Evolutionary conservation across 208 protist species (phyloP).

Genomic region (Histomonas meleagridis): DNA sequence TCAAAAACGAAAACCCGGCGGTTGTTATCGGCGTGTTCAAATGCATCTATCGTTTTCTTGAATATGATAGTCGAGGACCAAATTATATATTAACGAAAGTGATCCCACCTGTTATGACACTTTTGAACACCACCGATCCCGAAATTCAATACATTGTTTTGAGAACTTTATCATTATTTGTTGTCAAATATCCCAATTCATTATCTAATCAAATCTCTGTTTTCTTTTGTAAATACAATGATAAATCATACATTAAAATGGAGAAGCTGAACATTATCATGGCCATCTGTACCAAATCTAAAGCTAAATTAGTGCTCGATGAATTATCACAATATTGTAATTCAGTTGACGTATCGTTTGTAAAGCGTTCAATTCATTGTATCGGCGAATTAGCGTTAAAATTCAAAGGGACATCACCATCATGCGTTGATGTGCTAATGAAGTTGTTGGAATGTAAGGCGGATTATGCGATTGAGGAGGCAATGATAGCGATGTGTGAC

Average conservation of each 20-base stretch:
- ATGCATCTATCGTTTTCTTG: slow-evolving; percentile 69
- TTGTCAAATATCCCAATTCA: slow-evolving; percentile 69
- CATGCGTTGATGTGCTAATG: slow-evolving; percentile 74
- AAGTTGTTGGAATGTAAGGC: slow-evolving; percentile 68
- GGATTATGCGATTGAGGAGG: slow-evolving; percentile 81
- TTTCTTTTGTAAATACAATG: slow-evolving; percentile 92
- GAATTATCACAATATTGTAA: slow-evolving; percentile 80
- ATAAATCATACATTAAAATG: slow-evolving; percentile 90
- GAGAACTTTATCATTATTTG: slow-evolving; percentile 90
- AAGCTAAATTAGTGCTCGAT: slow-evolving; percentile 66
- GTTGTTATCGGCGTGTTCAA: slow-evolving; percentile 85
- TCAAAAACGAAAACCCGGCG: slow-evolving; percentile 87
- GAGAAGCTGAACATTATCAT: slow-evolving; percentile 89
- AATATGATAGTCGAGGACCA: slow-evolving; percentile 55
- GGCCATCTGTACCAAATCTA: slow-evolving; percentile 66
- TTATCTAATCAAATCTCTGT: slow-evolving; percentile 59
- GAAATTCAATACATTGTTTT: slow-evolving; percentile 94
- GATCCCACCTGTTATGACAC: slow-evolving; percentile 77
- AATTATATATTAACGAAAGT: slow-evolving; percentile 63
- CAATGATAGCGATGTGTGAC: slow-evolving; percentile 81
- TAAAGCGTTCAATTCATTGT: slow-evolving; percentile 76
- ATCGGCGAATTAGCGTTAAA: slow-evolving; percentile 89
- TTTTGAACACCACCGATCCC: slow-evolving; percentile 65
- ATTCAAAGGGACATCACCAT: slow-evolving; percentile 70
- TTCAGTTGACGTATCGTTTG: slow-evolving; percentile 87